Percentiles rank a stretch among this genome's conserved stretches.
These are phyloP conservation scores for Yarrowia galli DNA, from an alignment of 1,139 yeast genomes.

Conservation along the genomic window DNA sequence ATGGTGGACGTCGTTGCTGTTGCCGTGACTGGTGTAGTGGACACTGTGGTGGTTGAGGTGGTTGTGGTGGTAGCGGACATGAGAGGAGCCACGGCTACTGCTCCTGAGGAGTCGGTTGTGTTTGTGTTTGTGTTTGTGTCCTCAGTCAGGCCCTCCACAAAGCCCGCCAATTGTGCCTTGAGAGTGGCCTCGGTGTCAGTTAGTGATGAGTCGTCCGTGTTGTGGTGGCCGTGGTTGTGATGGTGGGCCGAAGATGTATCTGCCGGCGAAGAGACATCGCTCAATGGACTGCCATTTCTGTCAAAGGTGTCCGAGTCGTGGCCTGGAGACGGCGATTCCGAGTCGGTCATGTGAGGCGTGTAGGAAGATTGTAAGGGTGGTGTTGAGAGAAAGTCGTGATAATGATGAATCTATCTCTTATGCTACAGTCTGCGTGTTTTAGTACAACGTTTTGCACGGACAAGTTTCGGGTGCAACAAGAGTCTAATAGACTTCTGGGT, in stretches of 20 bases:
- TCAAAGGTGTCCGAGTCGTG: slow-evolving; percentile 38
- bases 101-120: background rate
- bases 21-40: background rate
- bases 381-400: slow-evolving; percentile 1
- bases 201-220: slow-evolving; percentile 12
- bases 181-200: slow-evolving; percentile 34
- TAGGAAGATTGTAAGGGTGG: background rate
- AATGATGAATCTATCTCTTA: slow-evolving; percentile 19
- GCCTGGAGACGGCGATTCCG: slow-evolving; percentile 38
- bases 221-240: too few species aligned
- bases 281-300: slow-evolving; percentile 30
- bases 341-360: slow-evolving; percentile 30
- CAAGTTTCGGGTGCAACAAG: slow-evolving; percentile 35
- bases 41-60: background rate
- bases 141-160: background rate
- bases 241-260: background rate
- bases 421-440: slow-evolving; percentile 28
- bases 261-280: slow-evolving; percentile 29
- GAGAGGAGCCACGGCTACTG: background rate
- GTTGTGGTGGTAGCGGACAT: background rate
- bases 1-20: background rate
- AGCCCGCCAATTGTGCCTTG: slow-evolving; percentile 34
- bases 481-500: slow-evolving; percentile 14
- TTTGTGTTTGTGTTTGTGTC: background rate
- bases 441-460: slow-evolving; percentile 38